Evolutionary conservation across 1,284 basidiomycete species (phyloP).

Genomic region (Ustilago tritici): DNA sequence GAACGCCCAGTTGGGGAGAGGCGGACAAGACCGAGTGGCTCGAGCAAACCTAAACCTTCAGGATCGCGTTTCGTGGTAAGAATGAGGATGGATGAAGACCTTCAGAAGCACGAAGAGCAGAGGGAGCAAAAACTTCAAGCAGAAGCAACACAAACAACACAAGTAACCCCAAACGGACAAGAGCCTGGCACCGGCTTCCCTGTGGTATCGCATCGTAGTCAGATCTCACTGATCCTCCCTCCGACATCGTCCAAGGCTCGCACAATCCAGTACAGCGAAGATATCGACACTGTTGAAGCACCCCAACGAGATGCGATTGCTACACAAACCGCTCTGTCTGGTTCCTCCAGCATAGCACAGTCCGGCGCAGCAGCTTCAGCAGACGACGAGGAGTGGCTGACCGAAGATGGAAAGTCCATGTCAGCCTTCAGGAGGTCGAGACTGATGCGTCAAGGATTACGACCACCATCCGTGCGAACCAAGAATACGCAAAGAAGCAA

Average conservation of each 20-base stretch:
- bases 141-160: not conserved
- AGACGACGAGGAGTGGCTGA: slow-evolving; percentile 54
- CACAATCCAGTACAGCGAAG: slow-evolving; percentile 25
- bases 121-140: slow-evolving; percentile 19
- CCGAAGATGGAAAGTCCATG: slow-evolving; percentile 58
- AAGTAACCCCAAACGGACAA: slow-evolving; percentile 19
- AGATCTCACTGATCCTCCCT: slow-evolving; percentile 39
- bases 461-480: slow-evolving; percentile 33
- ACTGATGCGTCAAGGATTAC: slow-evolving; percentile 43
- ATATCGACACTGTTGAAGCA: slow-evolving; percentile 33
- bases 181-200: slow-evolving; percentile 50
- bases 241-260: slow-evolving; percentile 9
- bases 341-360: not conserved
- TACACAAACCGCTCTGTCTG: slow-evolving; percentile 6
- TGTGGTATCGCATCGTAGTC: slow-evolving; percentile 28
- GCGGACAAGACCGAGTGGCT: slow-evolving; percentile 4
- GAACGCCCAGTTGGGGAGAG: slow-evolving; percentile 33
- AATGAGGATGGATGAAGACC: slow-evolving; percentile 48
- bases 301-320: slow-evolving; percentile 32
- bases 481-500: not conserved
- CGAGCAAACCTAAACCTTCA: slow-evolving; percentile 18
- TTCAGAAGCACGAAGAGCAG: slow-evolving; percentile 42
- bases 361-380: not conserved
- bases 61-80: slow-evolving; percentile 43
- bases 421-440: slow-evolving; percentile 65